Conservation (phyloP, 192 early-diverging fungal genomes). For the Lobulomyces angularis region DNA sequence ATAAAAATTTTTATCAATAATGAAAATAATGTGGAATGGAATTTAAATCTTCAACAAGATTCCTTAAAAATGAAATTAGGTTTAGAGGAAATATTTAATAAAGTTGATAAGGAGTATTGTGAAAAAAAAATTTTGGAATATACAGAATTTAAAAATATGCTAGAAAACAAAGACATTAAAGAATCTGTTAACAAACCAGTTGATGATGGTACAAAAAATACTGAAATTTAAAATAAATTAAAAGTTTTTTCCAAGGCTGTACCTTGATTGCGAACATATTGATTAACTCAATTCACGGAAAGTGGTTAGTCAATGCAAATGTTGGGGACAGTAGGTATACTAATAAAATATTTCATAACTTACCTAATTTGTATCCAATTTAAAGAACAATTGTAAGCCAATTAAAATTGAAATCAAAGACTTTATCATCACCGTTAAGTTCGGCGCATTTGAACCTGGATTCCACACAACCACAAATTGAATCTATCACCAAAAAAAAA, state of each 20-base stretch:
- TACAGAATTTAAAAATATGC: slow-evolving; percentile 12
- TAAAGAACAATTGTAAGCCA: slow-evolving; percentile 1
- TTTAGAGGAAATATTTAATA: slow-evolving; percentile 21
- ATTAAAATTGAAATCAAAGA: slow-evolving; percentile 3
- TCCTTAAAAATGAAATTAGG: slow-evolving; percentile 14
- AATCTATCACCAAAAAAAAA: slow-evolving; percentile 1
- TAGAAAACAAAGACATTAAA: background rate
- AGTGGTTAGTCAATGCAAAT: slow-evolving; percentile 41
- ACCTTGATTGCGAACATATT: slow-evolving; percentile 40
- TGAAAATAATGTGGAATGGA: slow-evolving; percentile 19
- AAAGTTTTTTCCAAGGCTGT: slow-evolving; percentile 29
- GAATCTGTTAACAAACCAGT: slow-evolving; percentile 12
- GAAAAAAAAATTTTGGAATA: slow-evolving; percentile 35
- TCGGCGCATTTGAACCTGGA: background rate
- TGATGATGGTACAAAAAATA: slow-evolving; percentile 15
- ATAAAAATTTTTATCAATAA: slow-evolving; percentile 9
- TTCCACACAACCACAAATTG: background rate
- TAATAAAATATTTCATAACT: too few species aligned
- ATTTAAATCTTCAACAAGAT: slow-evolving; percentile 21
- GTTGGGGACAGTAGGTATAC: slow-evolving; percentile 45
- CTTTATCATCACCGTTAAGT: background rate
- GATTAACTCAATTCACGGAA: too few species aligned
- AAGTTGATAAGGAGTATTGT: slow-evolving; percentile 37
- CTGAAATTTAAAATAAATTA: too few species aligned
- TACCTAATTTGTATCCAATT: slow-evolving; percentile 16